Evolutionary conservation across 2,329 filamentous ascomycete genomes (phyloP).

Genomic region (Trichoderma guizhouense): DNA sequence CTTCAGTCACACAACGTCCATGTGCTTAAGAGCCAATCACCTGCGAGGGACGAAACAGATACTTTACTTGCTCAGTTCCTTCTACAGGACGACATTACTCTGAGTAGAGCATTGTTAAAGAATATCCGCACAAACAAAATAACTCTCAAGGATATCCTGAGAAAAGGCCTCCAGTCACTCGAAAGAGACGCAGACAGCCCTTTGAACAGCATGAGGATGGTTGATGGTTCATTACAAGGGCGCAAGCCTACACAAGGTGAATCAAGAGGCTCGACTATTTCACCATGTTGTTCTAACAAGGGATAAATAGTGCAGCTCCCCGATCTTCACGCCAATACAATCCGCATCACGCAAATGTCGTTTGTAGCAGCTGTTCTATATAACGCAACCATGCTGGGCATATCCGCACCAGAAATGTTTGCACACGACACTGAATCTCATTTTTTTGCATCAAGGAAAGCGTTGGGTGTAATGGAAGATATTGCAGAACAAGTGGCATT

Average conservation of each 20-base stretch:
- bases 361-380: conserved; percentile 18
- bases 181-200: background rate
- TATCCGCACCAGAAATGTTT: background rate
- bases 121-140: background rate
- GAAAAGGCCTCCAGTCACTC: background rate
- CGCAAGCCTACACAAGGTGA: background rate
- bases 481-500: conserved; percentile 20
- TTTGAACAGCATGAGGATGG: background rate
- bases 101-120: background rate
- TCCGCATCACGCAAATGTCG: conserved; percentile 11
- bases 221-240: background rate
- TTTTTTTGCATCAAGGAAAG: background rate
- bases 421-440: background rate
- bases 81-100: background rate
- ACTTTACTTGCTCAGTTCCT: background rate
- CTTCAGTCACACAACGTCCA: background rate
- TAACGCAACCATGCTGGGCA: conserved; percentile 26
- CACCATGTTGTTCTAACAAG: background rate
- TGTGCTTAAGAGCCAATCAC: background rate
- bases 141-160: background rate
- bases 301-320: background rate
- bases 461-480: background rate
- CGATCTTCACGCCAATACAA: background rate
- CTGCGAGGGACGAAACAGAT: background rate
- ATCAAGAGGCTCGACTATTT: background rate